These are phyloP conservation scores for Sarocladiaceae sp. DNA, from an alignment of 2,329 filamentous ascomycete genomes.

Conservation along the genomic window DNA sequence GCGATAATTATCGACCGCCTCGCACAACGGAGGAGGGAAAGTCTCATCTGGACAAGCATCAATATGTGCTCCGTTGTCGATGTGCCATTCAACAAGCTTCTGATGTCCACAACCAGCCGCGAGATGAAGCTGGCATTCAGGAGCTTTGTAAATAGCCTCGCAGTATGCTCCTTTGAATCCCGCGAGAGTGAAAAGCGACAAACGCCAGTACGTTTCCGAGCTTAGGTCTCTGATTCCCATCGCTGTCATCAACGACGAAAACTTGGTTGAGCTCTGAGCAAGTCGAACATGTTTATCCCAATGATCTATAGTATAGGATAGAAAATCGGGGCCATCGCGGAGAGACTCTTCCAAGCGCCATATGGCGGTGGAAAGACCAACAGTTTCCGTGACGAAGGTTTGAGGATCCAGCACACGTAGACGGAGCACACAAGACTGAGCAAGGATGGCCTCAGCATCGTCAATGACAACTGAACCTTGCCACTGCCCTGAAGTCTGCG, in stretches of 20 bases:
- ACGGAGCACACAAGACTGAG: not conserved
- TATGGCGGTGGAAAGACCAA: too few relatives aligned
- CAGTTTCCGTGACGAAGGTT: not conserved
- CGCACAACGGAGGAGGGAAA: too few relatives aligned
- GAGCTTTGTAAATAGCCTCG: not conserved
- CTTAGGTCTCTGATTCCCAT: not conserved
- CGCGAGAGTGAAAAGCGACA: not conserved
- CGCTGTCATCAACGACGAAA: not conserved
- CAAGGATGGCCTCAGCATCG: not conserved
- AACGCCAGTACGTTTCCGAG: conserved; percentile 1
- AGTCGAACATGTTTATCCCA: not conserved
- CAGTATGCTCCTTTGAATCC: not conserved
- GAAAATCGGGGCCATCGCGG: not conserved
- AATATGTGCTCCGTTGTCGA: too few relatives aligned
- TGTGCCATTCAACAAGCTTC: not conserved
- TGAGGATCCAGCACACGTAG: not conserved
- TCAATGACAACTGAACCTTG: not conserved
- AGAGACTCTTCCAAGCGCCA: too few relatives aligned
- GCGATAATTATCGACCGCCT: too few relatives aligned
- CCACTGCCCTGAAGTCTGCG: not conserved
- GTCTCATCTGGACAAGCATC: too few relatives aligned
- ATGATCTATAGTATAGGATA: not conserved
- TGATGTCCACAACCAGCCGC: not conserved
- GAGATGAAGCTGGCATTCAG: conserved; percentile 1
- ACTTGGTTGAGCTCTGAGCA: not conserved